A percentile compares a stretch with the other conserved stretches of the same genome.
Conservation (phyloP, 208 protist species). For the Acanthamoeba lenticulata region DNA sequence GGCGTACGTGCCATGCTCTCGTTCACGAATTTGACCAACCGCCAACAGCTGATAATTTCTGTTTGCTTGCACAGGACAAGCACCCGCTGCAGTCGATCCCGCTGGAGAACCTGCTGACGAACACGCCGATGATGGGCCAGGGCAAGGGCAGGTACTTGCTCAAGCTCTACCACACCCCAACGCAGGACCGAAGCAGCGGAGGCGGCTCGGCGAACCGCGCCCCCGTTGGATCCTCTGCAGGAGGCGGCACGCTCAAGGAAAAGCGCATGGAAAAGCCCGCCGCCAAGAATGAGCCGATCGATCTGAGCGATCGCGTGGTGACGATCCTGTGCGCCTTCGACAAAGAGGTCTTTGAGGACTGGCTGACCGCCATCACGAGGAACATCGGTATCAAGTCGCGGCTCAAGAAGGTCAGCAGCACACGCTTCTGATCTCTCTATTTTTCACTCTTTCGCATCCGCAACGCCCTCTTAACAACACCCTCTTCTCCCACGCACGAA, state of each 20-base stretch:
- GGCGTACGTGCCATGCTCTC: background rate
- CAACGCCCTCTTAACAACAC: too few relatives aligned
- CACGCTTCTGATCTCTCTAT: constrained; percentile 29
- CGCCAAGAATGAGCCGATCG: too few relatives aligned
- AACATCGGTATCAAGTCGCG: constrained; percentile 27
- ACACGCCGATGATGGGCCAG: background rate
- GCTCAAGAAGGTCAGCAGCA: constrained; percentile 21
- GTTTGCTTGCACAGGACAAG: background rate
- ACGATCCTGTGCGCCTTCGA: background rate
- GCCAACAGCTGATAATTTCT: too few relatives aligned
- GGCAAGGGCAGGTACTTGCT: constrained; percentile 21
- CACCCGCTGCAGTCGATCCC: background rate
- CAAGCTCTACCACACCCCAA: background rate
- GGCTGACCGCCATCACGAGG: background rate
- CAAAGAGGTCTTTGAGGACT: background rate
- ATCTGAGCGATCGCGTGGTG: background rate
- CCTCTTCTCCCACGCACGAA: too few relatives aligned
- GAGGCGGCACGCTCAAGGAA: background rate
- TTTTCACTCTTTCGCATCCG: too few relatives aligned
- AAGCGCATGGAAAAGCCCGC: background rate
- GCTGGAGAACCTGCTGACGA: constrained; percentile 11
- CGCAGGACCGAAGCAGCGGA: background rate
- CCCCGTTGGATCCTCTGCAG: background rate
- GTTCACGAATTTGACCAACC: too few relatives aligned
- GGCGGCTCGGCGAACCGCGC: background rate